phyloP scores from a whole-genome alignment of 2,329 filamentous ascomycete species.

The Talaromyces sp. region DNA sequence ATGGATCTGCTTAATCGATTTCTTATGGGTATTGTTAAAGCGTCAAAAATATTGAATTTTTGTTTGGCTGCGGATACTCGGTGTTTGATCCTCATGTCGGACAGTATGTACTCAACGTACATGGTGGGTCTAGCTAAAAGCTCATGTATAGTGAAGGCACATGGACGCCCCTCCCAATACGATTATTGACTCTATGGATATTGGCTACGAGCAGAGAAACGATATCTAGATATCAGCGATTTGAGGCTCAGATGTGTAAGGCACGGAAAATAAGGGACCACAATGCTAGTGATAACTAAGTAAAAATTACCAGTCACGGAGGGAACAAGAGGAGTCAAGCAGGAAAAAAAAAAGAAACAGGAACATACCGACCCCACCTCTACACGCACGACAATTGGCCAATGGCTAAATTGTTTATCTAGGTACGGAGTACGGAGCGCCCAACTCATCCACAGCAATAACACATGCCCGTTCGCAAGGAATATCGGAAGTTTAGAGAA shows the following conservation, averaged over 20 bases:
- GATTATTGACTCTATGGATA: too few species aligned
- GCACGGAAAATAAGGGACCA: neutral
- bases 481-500: neutral
- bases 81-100: neutral
- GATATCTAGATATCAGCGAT: too few species aligned
- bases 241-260: neutral
- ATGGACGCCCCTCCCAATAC: neutral
- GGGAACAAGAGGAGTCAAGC: neutral
- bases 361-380: neutral
- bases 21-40: neutral
- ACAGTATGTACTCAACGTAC: neutral
- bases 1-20: neutral
- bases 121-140: neutral
- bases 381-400: neutral
- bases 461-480: neutral
- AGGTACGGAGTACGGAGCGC: neutral
- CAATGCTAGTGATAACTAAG: neutral
- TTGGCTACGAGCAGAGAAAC: neutral
- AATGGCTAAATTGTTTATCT: constrained; percentile 4
- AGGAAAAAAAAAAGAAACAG: neutral
- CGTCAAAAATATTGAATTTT: neutral
- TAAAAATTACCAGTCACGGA: neutral
- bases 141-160: neutral
- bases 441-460: neutral
- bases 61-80: neutral